Evolutionary conservation across 2,329 filamentous ascomycete genomes (phyloP).

Genomic region (Pezicula carpinea): DNA sequence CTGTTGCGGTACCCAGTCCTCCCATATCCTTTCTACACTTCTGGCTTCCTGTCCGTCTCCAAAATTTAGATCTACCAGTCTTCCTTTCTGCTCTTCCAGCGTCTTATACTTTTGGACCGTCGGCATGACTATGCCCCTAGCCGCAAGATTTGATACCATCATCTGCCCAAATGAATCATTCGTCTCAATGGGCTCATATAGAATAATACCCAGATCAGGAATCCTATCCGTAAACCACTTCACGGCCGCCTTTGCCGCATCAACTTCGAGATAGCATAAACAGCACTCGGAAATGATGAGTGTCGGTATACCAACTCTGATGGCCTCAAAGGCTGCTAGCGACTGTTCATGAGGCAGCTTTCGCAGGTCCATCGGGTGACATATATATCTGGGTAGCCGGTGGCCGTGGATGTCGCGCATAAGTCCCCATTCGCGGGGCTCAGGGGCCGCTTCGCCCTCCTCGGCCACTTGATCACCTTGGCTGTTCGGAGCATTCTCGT

Average conservation of each 20-base stretch:
- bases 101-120: constrained; percentile 71
- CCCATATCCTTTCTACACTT: constrained; percentile 69
- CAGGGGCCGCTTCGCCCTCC: constrained; percentile 8
- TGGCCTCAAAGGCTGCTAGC: constrained; percentile 32
- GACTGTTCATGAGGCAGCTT: constrained; percentile 15
- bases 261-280: constrained; percentile 75
- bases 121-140: constrained; percentile 77
- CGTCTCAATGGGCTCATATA: constrained; percentile 88
- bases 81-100: constrained; percentile 60
- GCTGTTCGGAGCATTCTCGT: constrained; percentile 47
- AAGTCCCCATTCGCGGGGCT: constrained; percentile 19
- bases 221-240: constrained; percentile 56
- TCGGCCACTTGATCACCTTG: constrained; percentile 33
- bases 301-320: constrained; percentile 63
- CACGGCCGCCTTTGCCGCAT: constrained; percentile 60
- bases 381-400: constrained; percentile 36
- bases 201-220: constrained; percentile 50
- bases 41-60: constrained; percentile 43
- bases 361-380: constrained; percentile 38
- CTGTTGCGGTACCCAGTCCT: constrained; percentile 60
- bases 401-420: constrained; percentile 5
- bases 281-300: constrained; percentile 93
- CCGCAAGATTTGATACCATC: constrained; percentile 86
- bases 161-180: constrained; percentile 83
- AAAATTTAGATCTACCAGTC: constrained; percentile 67